A percentile compares a stretch with the other conserved stretches of the same genome.
phyloP scores from a whole-genome alignment of 148 eudicot genomes.

The Diospyros lotus region DNA sequence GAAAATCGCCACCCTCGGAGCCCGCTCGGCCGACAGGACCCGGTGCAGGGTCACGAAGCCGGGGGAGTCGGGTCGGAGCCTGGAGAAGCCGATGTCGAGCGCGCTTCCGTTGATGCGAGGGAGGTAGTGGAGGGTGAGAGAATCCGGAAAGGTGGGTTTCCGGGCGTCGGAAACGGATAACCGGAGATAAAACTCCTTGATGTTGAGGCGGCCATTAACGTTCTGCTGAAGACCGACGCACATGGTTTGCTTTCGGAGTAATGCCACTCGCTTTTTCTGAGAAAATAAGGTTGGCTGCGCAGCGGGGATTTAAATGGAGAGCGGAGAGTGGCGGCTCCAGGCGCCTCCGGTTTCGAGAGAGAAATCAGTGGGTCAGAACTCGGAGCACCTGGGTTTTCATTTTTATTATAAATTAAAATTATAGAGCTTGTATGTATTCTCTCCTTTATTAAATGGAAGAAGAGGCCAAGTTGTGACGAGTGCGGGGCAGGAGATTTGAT shows the following conservation, averaged over 20 bases:
- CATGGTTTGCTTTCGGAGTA: slow-evolving; percentile 15
- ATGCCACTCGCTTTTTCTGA: too few relatives aligned
- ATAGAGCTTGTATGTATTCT: too few relatives aligned
- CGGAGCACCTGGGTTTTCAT: too few relatives aligned
- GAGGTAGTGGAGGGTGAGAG: slow-evolving; percentile 45
- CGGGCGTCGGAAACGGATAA: slow-evolving; percentile 20
- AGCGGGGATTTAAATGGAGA: too few relatives aligned
- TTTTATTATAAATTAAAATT: too few relatives aligned
- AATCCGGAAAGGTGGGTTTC: slow-evolving; percentile 22
- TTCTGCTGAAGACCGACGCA: slow-evolving; percentile 33
- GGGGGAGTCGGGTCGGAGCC: slow-evolving; percentile 42
- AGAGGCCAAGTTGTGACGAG: too few relatives aligned
- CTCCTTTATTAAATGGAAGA: too few relatives aligned
- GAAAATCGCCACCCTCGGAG: neutral
- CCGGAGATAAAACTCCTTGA: slow-evolving; percentile 32
- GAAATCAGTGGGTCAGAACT: too few relatives aligned
- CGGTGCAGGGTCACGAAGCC: slow-evolving; percentile 56
- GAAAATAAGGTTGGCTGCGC: too few relatives aligned
- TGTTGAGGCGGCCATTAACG: slow-evolving; percentile 26
- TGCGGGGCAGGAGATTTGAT: too few relatives aligned
- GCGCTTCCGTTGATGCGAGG: slow-evolving; percentile 44
- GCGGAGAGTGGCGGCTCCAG: too few relatives aligned
- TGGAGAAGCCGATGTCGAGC: slow-evolving; percentile 36
- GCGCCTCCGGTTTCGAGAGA: too few relatives aligned
- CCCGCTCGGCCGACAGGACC: slow-evolving; percentile 11